A percentile compares a stretch with the other conserved stretches of the same genome.
These are phyloP conservation scores for Naganishia kalamii DNA, from an alignment of 768 basidiomycete species.

Conservation along the genomic window DNA sequence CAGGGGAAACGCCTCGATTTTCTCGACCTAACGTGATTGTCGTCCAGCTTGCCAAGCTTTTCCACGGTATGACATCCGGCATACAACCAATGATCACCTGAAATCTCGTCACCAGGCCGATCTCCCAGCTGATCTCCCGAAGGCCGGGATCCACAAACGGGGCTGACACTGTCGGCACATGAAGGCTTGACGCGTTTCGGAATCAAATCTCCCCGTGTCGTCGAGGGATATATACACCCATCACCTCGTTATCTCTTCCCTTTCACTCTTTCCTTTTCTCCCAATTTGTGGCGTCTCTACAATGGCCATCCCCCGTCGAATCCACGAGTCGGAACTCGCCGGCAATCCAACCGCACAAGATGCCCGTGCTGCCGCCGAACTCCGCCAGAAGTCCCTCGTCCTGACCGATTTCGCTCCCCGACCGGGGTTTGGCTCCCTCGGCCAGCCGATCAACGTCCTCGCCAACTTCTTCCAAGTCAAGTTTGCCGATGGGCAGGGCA, in stretches of 20 bases:
- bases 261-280: too few relatives aligned
- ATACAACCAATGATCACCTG: too few relatives aligned
- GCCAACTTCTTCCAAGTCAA: slow-evolving; percentile 23
- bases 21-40: too few relatives aligned
- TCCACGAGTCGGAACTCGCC: slow-evolving; percentile 19
- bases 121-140: too few relatives aligned
- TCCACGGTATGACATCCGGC: too few relatives aligned
- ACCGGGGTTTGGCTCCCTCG: slow-evolving; percentile 15
- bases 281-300: not conserved
- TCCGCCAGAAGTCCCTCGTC: not conserved
- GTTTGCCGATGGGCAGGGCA: slow-evolving; percentile 18
- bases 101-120: too few relatives aligned
- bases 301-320: slow-evolving; percentile 4
- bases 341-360: slow-evolving; percentile 11
- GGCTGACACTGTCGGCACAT: too few relatives aligned
- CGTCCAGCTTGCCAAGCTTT: too few relatives aligned
- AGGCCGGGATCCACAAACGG: too few relatives aligned
- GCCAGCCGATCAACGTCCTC: slow-evolving; percentile 16
- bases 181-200: not conserved
- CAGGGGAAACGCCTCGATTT: too few relatives aligned
- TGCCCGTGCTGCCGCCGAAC: not conserved
- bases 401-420: slow-evolving; percentile 8
- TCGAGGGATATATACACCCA: not conserved
- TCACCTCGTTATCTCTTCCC: too few relatives aligned
- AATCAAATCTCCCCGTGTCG: not conserved